A percentile compares a stretch with the other conserved stretches of the same genome.
Evolutionary conservation across 106 monocot genomes (phyloP).

Genomic region (Xerophyta viscosa): DNA sequence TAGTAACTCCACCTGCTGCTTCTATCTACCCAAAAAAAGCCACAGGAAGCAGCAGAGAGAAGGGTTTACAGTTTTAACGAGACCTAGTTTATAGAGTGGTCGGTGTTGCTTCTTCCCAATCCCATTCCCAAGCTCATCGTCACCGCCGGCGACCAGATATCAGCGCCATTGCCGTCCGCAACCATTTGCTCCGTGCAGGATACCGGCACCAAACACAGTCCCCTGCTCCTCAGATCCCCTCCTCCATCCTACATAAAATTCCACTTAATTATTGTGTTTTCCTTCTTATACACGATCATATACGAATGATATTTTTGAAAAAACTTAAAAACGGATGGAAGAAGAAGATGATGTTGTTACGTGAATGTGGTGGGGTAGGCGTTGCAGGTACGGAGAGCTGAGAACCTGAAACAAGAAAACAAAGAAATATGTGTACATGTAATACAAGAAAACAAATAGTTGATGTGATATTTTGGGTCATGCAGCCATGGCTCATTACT

Average conservation of each 20-base stretch:
- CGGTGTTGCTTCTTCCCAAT: not conserved
- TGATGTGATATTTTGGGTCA: no score
- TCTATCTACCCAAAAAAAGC: not conserved
- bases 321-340: not conserved
- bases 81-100: not conserved
- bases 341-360: conserved; percentile 13
- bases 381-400: conserved; percentile 51
- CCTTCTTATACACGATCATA: no score
- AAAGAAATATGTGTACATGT: not conserved
- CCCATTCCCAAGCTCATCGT: not conserved
- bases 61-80: no score
- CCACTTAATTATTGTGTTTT: no score
- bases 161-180: conserved; percentile 34
- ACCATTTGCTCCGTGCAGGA: conserved; percentile 35
- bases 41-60: not conserved
- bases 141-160: conserved; percentile 4
- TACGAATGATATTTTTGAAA: not conserved
- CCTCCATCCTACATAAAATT: not conserved
- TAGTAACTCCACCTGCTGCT: not conserved
- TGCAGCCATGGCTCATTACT: no score
- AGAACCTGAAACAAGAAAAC: conserved; percentile 24
- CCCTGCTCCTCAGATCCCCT: conserved; percentile 47
- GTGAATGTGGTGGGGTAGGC: conserved; percentile 40
- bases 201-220: conserved; percentile 51
- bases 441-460: no score